Percentiles rank a stretch among this genome's conserved stretches.
phyloP scores from a whole-genome alignment of 2,329 filamentous ascomycete species.

The Fusarium protoensiforme region DNA sequence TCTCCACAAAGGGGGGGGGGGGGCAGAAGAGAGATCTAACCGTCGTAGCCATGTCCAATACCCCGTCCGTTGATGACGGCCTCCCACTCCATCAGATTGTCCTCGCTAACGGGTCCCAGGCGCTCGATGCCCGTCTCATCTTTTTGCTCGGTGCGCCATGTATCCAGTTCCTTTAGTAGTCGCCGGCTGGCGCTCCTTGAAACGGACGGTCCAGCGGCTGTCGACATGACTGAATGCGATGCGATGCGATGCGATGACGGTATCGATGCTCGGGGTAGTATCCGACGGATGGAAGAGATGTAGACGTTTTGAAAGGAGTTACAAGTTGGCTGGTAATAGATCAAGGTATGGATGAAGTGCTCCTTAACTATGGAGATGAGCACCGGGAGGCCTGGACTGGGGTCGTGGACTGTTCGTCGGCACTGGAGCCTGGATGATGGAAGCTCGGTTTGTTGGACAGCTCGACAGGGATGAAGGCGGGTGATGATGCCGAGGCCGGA shows the following conservation, averaged over 20 bases:
- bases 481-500: conserved; percentile 41
- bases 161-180: conserved; percentile 67
- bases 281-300: not conserved
- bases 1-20: no score
- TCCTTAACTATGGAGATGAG: conserved; percentile 11
- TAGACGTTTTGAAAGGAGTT: not conserved
- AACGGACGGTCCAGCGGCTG: conserved; percentile 33
- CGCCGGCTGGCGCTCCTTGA: conserved; percentile 64
- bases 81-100: conserved; percentile 68
- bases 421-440: conserved; percentile 2
- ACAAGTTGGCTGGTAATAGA: not conserved
- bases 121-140: conserved; percentile 67
- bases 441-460: conserved; percentile 18
- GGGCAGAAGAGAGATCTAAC: conserved; percentile 47
- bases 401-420: conserved; percentile 17
- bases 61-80: conserved; percentile 70
- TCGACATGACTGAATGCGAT: conserved; percentile 26
- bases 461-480: conserved; percentile 39
- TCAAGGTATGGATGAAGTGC: not conserved
- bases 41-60: conserved; percentile 66
- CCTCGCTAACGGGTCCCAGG: conserved; percentile 64
- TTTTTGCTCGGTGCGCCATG: conserved; percentile 61
- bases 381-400: conserved; percentile 3
- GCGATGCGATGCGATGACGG: conserved; percentile 12
- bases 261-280: not conserved